A percentile compares a stretch with the other conserved stretches of the same genome.
These are phyloP conservation scores for Claviceps spartinae DNA, from an alignment of 2,329 filamentous ascomycete genomes.

Conservation along the genomic window DNA sequence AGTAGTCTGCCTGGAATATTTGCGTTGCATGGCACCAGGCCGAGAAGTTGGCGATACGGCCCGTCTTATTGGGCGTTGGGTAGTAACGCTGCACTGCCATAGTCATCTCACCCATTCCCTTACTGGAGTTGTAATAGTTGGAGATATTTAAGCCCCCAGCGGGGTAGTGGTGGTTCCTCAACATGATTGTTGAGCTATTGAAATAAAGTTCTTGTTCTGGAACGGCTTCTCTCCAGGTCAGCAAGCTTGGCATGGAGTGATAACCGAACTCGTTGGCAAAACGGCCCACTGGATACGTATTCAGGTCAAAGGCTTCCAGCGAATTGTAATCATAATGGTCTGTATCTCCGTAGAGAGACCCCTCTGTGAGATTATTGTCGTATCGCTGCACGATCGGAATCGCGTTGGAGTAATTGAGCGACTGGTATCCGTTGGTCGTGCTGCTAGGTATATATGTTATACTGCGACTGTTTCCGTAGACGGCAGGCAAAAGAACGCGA, in stretches of 20 bases:
- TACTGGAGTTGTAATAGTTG: constrained; percentile 8
- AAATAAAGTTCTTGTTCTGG: constrained; percentile 37
- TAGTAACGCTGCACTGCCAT: constrained; percentile 41
- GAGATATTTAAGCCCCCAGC: constrained; percentile 6
- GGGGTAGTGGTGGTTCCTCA: constrained; percentile 44
- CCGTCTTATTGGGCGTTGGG: constrained; percentile 37
- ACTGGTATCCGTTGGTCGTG: constrained; percentile 44
- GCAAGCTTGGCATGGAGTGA: constrained; percentile 47
- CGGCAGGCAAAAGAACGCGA: constrained; percentile 36
- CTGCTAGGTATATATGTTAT: constrained; percentile 49
- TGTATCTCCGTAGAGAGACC: constrained; percentile 45
- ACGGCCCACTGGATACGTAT: constrained; percentile 40
- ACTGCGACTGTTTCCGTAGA: constrained; percentile 43
- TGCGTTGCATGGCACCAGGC: constrained; percentile 50
- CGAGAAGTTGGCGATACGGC: constrained; percentile 43
- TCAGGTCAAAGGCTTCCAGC: constrained; percentile 37
- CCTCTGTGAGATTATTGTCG: constrained; percentile 32
- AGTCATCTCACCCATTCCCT: constrained; percentile 45
- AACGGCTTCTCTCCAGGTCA: constrained; percentile 42
- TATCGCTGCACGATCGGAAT: constrained; percentile 44
- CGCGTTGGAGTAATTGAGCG: constrained; percentile 36
- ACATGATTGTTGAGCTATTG: constrained; percentile 40
- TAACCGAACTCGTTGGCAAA: constrained; percentile 53
- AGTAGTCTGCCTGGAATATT: constrained; percentile 51
- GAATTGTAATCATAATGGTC: constrained; percentile 47